Conservation (phyloP, 192 early-diverging fungal genomes). For the Mortierella alpina region DNA sequence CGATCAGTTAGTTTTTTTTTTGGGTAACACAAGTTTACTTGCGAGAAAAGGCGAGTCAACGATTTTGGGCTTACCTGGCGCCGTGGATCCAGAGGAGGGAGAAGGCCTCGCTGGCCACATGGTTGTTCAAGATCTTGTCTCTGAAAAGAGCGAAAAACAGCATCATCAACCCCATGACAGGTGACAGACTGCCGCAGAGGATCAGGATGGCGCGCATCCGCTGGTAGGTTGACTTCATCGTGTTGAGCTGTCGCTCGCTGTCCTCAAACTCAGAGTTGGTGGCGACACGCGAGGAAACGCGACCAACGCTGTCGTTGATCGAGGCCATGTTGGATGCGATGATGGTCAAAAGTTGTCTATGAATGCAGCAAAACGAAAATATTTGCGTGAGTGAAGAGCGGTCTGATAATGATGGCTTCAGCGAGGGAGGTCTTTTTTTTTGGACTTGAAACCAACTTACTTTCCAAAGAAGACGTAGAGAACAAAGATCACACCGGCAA, state of each 20-base stretch:
- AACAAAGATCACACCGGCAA: constrained; percentile 37
- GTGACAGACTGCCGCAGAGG: constrained; percentile 33
- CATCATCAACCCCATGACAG: constrained; percentile 38
- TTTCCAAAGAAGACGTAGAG: constrained; percentile 53
- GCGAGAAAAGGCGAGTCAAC: neutral
- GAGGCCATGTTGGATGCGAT: constrained; percentile 37
- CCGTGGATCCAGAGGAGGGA: constrained; percentile 42
- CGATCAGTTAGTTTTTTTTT: neutral
- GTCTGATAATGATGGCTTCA: neutral
- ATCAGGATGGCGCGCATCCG: constrained; percentile 45
- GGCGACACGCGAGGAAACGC: constrained; percentile 13
- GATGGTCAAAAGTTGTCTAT: constrained; percentile 38
- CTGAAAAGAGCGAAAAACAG: constrained; percentile 36
- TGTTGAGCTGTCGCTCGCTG: constrained; percentile 40
- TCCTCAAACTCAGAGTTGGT: constrained; percentile 27
- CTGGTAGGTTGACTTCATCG: constrained; percentile 40
- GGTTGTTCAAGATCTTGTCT: constrained; percentile 25
- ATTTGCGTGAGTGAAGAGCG: neutral
- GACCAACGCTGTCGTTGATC: constrained; percentile 35
- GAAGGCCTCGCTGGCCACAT: constrained; percentile 33
- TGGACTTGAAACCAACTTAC: constrained; percentile 14
- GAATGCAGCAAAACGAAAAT: neutral
- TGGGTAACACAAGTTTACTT: no score
- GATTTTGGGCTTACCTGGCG: constrained; percentile 11
- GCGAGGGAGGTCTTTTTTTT: neutral